These are phyloP conservation scores for Saturnispora halmiae DNA, from an alignment of 805 yeast genomes.

Conservation along the genomic window DNA sequence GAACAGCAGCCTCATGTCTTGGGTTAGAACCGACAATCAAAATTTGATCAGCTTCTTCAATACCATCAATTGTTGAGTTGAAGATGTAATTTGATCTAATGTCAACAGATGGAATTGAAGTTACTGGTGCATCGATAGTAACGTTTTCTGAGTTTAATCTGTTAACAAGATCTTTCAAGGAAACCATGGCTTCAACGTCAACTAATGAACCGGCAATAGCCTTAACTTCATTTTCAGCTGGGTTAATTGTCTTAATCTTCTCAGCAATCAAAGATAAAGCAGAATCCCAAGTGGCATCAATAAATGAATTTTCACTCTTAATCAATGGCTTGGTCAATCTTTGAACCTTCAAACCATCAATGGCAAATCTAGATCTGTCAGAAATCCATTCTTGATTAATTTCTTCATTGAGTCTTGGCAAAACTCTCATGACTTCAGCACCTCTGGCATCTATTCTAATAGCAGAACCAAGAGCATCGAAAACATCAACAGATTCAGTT, in stretches of 20 bases:
- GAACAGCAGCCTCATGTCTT: slow-evolving; percentile 82
- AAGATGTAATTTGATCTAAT: slow-evolving; percentile 71
- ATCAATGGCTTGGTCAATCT: slow-evolving; percentile 75
- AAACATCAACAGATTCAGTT: slow-evolving; percentile 77
- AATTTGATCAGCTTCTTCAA: slow-evolving; percentile 76
- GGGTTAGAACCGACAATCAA: slow-evolving; percentile 81
- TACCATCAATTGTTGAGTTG: slow-evolving; percentile 70
- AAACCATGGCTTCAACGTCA: slow-evolving; percentile 77
- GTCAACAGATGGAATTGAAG: slow-evolving; percentile 57
- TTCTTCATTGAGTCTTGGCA: slow-evolving; percentile 80
- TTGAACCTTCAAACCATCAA: slow-evolving; percentile 80
- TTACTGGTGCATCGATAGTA: slow-evolving; percentile 58
- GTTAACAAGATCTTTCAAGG: slow-evolving; percentile 71
- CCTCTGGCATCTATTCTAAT: slow-evolving; percentile 83
- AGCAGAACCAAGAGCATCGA: slow-evolving; percentile 76
- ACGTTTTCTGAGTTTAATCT: slow-evolving; percentile 73
- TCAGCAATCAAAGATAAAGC: slow-evolving; percentile 63
- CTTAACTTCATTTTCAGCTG: slow-evolving; percentile 63
- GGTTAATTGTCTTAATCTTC: slow-evolving; percentile 46
- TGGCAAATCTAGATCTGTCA: slow-evolving; percentile 78
- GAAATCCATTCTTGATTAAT: slow-evolving; percentile 88
- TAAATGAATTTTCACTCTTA: slow-evolving; percentile 59
- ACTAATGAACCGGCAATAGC: slow-evolving; percentile 75
- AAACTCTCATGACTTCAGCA: slow-evolving; percentile 75
- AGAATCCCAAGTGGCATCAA: slow-evolving; percentile 79